phyloP scores from a whole-genome alignment of 495 filamentous ascomycete genomes.

The Penicillium daleae region DNA sequence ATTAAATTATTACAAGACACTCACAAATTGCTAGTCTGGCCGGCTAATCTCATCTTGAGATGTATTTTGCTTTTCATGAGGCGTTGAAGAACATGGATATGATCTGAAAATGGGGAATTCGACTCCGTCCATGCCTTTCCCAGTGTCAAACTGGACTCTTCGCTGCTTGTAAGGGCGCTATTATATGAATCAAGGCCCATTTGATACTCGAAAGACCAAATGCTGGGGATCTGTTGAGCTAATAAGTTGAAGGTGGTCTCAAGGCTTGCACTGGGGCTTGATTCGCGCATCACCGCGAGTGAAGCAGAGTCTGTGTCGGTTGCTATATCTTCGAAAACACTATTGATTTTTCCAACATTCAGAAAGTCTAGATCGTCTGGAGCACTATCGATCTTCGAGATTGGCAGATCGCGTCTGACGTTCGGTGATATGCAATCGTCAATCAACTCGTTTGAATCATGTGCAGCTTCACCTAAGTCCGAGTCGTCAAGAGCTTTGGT shows the following conservation, averaged over 20 bases:
- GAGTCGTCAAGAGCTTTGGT: neutral
- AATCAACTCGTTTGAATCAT: neutral
- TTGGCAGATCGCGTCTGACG: neutral
- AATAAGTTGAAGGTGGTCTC: neutral
- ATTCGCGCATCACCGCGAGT: neutral
- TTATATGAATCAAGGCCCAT: neutral
- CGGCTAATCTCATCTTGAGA: neutral
- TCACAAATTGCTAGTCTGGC: neutral
- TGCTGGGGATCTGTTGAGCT: neutral
- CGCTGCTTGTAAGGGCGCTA: neutral
- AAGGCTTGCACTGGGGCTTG: neutral
- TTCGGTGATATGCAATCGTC: neutral
- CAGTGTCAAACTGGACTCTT: neutral
- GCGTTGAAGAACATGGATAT: neutral
- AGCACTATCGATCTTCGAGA: neutral
- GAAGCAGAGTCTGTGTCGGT: neutral
- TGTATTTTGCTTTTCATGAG: neutral
- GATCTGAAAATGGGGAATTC: neutral
- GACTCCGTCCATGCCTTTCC: neutral
- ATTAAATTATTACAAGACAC: neutral
- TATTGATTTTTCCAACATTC: neutral
- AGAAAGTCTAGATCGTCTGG: neutral
- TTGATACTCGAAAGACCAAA: neutral
- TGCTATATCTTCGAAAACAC: neutral
- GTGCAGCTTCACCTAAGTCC: neutral